A percentile compares a stretch with the other conserved stretches of the same genome.
Conservation (phyloP, 495 filamentous ascomycete species). For the Hypoxylon intermedium region DNA sequence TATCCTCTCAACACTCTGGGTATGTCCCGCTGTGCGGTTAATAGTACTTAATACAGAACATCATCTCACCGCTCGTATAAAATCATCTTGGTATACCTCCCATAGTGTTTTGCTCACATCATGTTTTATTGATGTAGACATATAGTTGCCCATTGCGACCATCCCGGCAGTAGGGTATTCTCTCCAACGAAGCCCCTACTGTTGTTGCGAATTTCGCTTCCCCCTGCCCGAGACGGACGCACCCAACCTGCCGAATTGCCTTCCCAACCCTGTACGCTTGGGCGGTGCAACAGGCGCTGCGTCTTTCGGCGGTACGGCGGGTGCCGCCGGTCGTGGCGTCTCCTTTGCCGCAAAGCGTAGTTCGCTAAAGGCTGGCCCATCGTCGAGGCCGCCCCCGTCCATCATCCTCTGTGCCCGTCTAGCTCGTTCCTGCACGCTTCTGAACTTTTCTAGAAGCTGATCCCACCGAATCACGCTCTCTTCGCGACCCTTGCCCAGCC, state of each 20-base stretch:
- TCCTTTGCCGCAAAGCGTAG: slow-evolving; percentile 54
- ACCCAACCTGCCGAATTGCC: slow-evolving; percentile 70
- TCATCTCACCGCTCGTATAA: slow-evolving; percentile 5
- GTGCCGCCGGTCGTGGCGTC: slow-evolving; percentile 37
- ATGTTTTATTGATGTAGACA: background rate
- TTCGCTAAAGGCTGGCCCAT: slow-evolving; percentile 47
- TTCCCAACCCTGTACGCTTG: slow-evolving; percentile 70
- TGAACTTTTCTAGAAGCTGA: slow-evolving; percentile 97
- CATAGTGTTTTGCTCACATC: background rate
- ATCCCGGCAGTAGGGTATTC: background rate
- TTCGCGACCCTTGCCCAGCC: slow-evolving; percentile 78
- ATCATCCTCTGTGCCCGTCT: slow-evolving; percentile 53
- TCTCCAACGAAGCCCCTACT: slow-evolving; percentile 6
- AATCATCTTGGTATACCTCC: background rate
- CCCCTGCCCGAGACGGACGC: slow-evolving; percentile 68
- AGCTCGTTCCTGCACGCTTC: slow-evolving; percentile 82
- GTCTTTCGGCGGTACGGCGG: slow-evolving; percentile 54
- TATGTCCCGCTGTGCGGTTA: slow-evolving; percentile 30
- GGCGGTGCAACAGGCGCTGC: slow-evolving; percentile 46
- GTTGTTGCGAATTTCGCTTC: slow-evolving; percentile 50
- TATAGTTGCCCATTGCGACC: background rate
- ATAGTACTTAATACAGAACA: slow-evolving; percentile 20
- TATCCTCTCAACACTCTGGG: slow-evolving; percentile 18
- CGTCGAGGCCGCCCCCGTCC: slow-evolving; percentile 48
- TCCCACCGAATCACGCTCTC: slow-evolving; percentile 87